Conservation (phyloP, 139 green algal genomes). For the Chlamydomonas schloesseri region DNA sequence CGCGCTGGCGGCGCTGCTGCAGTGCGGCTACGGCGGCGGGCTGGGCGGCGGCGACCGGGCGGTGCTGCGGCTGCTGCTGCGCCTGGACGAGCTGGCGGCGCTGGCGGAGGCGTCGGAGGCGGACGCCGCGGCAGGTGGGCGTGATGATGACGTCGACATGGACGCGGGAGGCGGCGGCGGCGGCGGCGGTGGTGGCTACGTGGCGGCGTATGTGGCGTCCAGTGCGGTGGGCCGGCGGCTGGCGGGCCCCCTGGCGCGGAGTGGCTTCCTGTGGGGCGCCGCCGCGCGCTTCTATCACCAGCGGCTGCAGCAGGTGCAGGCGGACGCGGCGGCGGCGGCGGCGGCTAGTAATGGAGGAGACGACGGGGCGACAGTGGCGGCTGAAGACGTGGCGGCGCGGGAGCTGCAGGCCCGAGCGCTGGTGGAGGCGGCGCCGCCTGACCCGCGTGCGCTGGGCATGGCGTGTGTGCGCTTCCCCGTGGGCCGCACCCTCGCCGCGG, state of each 20-base stretch:
- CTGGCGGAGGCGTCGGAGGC: neutral
- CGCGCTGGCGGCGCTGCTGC: slow-evolving; percentile 67
- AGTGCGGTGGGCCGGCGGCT: neutral
- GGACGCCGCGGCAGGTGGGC: neutral
- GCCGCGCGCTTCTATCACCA: slow-evolving; percentile 38
- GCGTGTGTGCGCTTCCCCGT: neutral
- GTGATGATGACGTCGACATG: neutral
- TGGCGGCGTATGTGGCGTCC: neutral
- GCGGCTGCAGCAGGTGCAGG: neutral
- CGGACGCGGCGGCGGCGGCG: neutral
- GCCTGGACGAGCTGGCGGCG: slow-evolving; percentile 61
- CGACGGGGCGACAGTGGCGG: neutral
- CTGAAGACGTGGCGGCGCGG: too few species aligned
- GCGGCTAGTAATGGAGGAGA: too few species aligned
- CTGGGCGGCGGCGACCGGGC: slow-evolving; percentile 63
- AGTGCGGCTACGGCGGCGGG: slow-evolving; percentile 66
- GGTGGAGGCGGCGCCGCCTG: neutral
- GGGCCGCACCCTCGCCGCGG: slow-evolving; percentile 6
- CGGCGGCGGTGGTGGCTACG: neutral
- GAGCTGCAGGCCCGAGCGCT: neutral
- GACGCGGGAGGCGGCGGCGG: neutral
- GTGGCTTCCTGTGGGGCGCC: slow-evolving; percentile 49
- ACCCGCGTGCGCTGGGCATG: slow-evolving; percentile 5
- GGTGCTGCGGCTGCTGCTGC: slow-evolving; percentile 61
- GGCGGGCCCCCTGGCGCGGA: neutral